Percentiles rank a stretch among this genome's conserved stretches.
These are phyloP conservation scores for Mesembryanthemum crystallinum DNA, from an alignment of 148 eudicot genomes.

Conservation along the genomic window DNA sequence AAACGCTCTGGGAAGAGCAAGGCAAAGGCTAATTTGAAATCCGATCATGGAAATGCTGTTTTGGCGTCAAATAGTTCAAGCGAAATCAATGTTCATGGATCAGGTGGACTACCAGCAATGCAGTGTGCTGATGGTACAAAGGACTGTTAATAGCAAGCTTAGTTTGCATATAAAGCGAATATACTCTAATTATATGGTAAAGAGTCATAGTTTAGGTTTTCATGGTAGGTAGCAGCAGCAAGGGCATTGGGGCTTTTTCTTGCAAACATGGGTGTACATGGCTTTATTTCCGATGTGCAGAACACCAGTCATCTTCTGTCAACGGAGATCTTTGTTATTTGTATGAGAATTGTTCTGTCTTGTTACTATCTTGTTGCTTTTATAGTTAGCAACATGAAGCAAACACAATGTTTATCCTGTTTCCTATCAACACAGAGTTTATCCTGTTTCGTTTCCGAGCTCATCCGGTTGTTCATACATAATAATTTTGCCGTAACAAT, in stretches of 20 bases:
- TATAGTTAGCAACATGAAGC: no score
- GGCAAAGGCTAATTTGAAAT: constrained; percentile 22
- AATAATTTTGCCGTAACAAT: no score
- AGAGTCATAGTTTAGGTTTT: not conserved
- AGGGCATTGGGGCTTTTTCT: not conserved
- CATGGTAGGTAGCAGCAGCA: constrained; percentile 4
- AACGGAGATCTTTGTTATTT: not conserved
- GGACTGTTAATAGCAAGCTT: not conserved
- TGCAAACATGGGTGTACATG: not conserved
- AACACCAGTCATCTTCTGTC: not conserved
- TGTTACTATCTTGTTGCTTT: no score
- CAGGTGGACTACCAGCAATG: not conserved
- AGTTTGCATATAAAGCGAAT: not conserved
- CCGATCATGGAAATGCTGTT: constrained; percentile 16
- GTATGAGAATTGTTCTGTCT: not conserved
- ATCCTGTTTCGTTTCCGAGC: no score
- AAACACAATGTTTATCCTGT: no score
- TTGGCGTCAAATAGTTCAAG: constrained; percentile 12
- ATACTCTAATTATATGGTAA: not conserved
- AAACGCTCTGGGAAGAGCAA: constrained; percentile 30
- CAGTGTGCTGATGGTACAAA: constrained; percentile 11
- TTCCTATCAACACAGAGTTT: no score
- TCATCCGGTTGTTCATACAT: no score
- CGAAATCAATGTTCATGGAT: constrained; percentile 9
- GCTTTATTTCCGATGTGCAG: not conserved